Evolutionary conservation across 805 yeast species (phyloP).

Genomic region (Aciculoconidium aculeatum): DNA sequence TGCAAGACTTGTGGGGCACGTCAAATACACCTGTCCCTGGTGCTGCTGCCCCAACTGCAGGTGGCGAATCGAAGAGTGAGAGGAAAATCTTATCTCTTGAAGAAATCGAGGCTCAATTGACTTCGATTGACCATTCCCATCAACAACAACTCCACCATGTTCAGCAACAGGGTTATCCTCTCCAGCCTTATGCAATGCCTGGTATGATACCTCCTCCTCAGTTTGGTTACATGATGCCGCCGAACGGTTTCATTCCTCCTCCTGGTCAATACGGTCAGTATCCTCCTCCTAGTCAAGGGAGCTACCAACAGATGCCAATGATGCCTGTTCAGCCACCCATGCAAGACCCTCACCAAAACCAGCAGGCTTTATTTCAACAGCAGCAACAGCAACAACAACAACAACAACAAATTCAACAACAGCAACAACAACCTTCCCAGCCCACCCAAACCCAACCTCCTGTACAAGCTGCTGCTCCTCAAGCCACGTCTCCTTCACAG

Average conservation of each 20-base stretch:
- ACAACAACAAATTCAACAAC: constrained; percentile 10
- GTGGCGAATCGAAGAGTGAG: constrained; percentile 23
- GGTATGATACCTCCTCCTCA: constrained; percentile 24
- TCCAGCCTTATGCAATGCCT: constrained; percentile 31
- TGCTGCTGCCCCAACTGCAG: constrained; percentile 14
- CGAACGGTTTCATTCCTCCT: constrained; percentile 31
- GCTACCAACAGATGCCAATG: constrained; percentile 14
- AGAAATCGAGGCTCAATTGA: constrained; percentile 77
- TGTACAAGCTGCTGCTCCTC: constrained; percentile 5
- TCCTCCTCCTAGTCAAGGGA: constrained; percentile 12
- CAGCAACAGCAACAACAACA: constrained; percentile 8
- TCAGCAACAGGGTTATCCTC: constrained; percentile 22
- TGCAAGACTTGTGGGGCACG: constrained; percentile 42
- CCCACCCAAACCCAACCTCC: constrained; percentile 6
- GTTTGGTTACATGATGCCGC: constrained; percentile 38
- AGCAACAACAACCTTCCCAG: constrained; percentile 7
- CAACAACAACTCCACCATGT: constrained; percentile 16
- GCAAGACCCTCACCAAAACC: constrained; percentile 11
- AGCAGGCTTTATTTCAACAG: constrained; percentile 11
- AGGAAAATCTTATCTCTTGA: constrained; percentile 64
- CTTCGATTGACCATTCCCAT: constrained; percentile 36
- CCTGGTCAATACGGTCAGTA: constrained; percentile 31
- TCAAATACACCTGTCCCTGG: constrained; percentile 29
- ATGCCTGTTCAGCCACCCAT: too few relatives aligned
- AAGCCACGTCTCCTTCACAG: constrained; percentile 2